Percentiles rank a stretch among this genome's conserved stretches.
Conservation (phyloP, 2,329 filamentous ascomycete species). For the Colletotrichum plurivorum region DNA sequence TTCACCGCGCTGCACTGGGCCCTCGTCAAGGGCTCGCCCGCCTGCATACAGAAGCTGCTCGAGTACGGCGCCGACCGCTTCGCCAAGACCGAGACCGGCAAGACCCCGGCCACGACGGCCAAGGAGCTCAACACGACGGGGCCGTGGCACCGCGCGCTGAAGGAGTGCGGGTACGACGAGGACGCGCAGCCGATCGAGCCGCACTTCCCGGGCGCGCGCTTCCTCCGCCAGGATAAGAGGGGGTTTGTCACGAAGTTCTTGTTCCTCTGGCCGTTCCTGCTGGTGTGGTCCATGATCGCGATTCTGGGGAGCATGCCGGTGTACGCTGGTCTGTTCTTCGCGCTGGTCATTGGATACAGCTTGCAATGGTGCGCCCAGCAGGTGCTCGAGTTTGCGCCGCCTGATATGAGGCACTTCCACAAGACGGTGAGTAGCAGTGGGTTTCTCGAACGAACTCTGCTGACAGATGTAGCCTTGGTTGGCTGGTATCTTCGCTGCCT, state of each 20-base stretch:
- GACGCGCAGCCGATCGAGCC: constrained; percentile 80
- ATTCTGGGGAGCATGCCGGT: constrained; percentile 82
- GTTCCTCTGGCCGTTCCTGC: constrained; percentile 88
- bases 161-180: constrained; percentile 86
- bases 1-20: constrained; percentile 98
- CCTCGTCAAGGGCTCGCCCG: constrained; percentile 90
- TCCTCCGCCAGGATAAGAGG: constrained; percentile 82
- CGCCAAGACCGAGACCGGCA: constrained; percentile 88
- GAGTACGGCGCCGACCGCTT: constrained; percentile 97
- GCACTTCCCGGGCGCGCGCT: constrained; percentile 80
- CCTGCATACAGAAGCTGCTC: constrained; percentile 92
- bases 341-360: constrained; percentile 74
- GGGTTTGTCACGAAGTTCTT: constrained; percentile 87
- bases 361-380: constrained; percentile 85
- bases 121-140: constrained; percentile 89
- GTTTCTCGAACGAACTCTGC: constrained; percentile 35
- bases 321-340: constrained; percentile 81
- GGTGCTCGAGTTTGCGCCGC: constrained; percentile 84
- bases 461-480: constrained; percentile 80
- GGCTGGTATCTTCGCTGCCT: constrained; percentile 91
- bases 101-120: constrained; percentile 89
- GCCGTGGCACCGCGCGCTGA: constrained; percentile 86
- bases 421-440: constrained; percentile 77
- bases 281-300: constrained; percentile 79
- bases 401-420: constrained; percentile 91